A percentile compares a stretch with the other conserved stretches of the same genome.
Conservation (phyloP, 1,139 yeast species). For the Nematodospora anomalae region DNA sequence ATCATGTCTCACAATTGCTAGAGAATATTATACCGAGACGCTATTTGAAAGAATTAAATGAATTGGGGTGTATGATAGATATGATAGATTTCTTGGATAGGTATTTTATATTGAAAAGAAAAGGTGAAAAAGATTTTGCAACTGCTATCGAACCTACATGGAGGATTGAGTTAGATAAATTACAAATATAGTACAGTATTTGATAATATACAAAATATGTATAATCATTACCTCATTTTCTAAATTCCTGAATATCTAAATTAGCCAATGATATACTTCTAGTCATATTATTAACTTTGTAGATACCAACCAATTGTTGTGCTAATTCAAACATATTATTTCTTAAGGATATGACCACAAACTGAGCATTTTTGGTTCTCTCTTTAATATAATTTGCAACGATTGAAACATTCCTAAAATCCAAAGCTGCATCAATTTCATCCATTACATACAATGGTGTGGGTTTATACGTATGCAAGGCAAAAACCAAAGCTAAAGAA, state of each 20-base stretch:
- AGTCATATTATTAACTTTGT: slow-evolving; percentile 90
- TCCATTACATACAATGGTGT: slow-evolving; percentile 99
- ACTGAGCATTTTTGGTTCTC: slow-evolving; percentile 93
- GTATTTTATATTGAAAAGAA: slow-evolving; percentile 62
- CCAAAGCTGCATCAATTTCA: slow-evolving; percentile 98
- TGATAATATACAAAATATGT: slow-evolving; percentile 21
- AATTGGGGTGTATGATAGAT: slow-evolving; percentile 54
- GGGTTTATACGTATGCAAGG: slow-evolving; percentile 93
- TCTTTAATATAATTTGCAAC: slow-evolving; percentile 97
- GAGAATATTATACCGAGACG: slow-evolving; percentile 57
- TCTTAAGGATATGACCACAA: slow-evolving; percentile 89
- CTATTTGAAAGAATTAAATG: slow-evolving; percentile 64
- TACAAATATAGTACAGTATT: slow-evolving; percentile 4
- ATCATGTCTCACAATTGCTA: slow-evolving; percentile 86
- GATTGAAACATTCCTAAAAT: slow-evolving; percentile 93
- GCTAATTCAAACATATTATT: slow-evolving; percentile 98
- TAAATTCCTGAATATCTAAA: slow-evolving; percentile 35
- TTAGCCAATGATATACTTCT: slow-evolving; percentile 77
- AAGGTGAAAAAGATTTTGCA: slow-evolving; percentile 70
- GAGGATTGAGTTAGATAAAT: slow-evolving; percentile 22
- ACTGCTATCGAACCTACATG: slow-evolving; percentile 56
- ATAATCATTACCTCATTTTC: too few relatives aligned
- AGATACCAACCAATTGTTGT: slow-evolving; percentile 90
- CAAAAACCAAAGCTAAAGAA: slow-evolving; percentile 94
- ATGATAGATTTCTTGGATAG: slow-evolving; percentile 81